These are phyloP conservation scores for Brettanomyces custersianus DNA, from an alignment of 805 yeast genomes.

Conservation along the genomic window DNA sequence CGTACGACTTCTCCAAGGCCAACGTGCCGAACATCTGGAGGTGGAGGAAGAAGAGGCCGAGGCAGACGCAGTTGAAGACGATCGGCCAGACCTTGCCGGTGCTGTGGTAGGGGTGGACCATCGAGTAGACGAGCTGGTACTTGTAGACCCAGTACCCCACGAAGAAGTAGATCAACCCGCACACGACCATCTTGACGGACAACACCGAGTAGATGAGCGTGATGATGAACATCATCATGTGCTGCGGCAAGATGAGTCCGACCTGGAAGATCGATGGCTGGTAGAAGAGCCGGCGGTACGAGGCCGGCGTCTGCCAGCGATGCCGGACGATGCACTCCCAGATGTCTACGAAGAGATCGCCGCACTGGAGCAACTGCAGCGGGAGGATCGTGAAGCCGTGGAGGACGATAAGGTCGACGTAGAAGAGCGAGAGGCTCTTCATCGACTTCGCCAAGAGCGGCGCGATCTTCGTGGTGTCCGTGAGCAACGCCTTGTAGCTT, in stretches of 20 bases:
- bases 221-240: conserved; percentile 47
- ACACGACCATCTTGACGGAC: conserved; percentile 49
- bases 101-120: conserved; percentile 57
- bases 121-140: conserved; percentile 51
- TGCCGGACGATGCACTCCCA: conserved; percentile 29
- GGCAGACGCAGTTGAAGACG: conserved; percentile 44
- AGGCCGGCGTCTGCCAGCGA: conserved; percentile 39
- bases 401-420: conserved; percentile 52
- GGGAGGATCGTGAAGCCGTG: conserved; percentile 67
- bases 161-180: conserved; percentile 48
- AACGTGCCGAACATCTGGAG: conserved; percentile 57
- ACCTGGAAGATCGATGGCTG: conserved; percentile 54
- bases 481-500: conserved; percentile 47
- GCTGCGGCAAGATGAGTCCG: conserved; percentile 56
- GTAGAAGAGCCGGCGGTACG: conserved; percentile 41
- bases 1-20: conserved; percentile 49
- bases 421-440: conserved; percentile 42
- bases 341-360: conserved; percentile 40
- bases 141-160: conserved; percentile 53
- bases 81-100: conserved; percentile 64
- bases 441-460: conserved; percentile 45
- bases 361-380: conserved; percentile 43
- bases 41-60: conserved; percentile 49
- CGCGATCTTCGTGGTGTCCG: conserved; percentile 53
- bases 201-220: conserved; percentile 53